These are phyloP conservation scores for Saitozyma podzolica DNA, from an alignment of 768 basidiomycete genomes.

Conservation along the genomic window DNA sequence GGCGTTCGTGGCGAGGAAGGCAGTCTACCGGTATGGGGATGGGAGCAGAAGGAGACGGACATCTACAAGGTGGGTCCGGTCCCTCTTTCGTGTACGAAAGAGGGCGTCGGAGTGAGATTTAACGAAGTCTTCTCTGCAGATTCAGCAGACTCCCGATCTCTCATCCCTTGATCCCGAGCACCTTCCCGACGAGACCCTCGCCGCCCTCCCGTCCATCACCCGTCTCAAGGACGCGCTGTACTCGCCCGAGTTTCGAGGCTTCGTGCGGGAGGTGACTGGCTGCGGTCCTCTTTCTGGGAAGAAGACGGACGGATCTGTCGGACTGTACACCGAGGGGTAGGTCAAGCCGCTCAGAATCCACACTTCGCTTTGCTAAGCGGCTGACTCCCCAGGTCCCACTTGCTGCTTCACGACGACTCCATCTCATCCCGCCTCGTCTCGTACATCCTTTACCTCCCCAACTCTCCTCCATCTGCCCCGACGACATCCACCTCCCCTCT, in stretches of 20 bases:
- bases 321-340: slow-evolving; percentile 84
- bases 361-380: background rate
- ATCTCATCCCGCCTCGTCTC: slow-evolving; percentile 91
- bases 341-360: slow-evolving; percentile 39
- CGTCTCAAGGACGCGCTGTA: slow-evolving; percentile 88
- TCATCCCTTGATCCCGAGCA: slow-evolving; percentile 76
- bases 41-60: slow-evolving; percentile 85
- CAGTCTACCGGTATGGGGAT: slow-evolving; percentile 51
- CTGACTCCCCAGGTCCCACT: slow-evolving; percentile 55
- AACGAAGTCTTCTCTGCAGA: slow-evolving; percentile 57
- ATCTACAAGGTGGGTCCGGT: slow-evolving; percentile 86
- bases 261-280: slow-evolving; percentile 81
- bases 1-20: slow-evolving; percentile 46
- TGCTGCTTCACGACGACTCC: slow-evolving; percentile 97
- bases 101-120: too few species aligned
- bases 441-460: slow-evolving; percentile 94
- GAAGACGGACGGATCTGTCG: slow-evolving; percentile 94
- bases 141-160: slow-evolving; percentile 95
- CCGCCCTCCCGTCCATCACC: slow-evolving; percentile 75
- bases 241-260: slow-evolving; percentile 73
- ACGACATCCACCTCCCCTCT: slow-evolving; percentile 62
- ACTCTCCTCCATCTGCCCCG: slow-evolving; percentile 41
- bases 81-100: too few species aligned
- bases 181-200: slow-evolving; percentile 72
- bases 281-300: slow-evolving; percentile 87